Evolutionary conservation across 169 alveolate species (phyloP).

Genomic region (Fabrea salina): DNA sequence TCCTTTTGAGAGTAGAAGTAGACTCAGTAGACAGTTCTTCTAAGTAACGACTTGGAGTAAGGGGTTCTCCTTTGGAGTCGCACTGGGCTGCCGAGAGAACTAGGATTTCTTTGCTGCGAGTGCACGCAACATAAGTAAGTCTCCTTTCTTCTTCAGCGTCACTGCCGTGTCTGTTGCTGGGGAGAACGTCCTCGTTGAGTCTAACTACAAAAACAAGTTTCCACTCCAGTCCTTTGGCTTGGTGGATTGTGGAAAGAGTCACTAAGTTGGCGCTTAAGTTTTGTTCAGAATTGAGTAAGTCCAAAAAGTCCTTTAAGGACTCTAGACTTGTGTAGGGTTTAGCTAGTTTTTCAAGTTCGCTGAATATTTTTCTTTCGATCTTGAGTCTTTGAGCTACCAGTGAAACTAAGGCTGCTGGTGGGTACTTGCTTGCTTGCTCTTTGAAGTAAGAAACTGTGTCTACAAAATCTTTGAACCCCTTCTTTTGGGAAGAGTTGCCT

Average conservation of each 20-base stretch:
- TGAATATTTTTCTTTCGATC: background rate
- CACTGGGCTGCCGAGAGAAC: background rate
- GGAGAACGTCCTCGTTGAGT: conserved; percentile 63
- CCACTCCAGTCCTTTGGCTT: conserved; percentile 84
- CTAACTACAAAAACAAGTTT: conserved; percentile 72
- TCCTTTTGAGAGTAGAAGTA: too few relatives aligned
- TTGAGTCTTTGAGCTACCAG: background rate
- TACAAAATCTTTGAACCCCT: conserved; percentile 20
- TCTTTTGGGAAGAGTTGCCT: conserved; percentile 20
- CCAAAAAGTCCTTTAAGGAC: background rate
- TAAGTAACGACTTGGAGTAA: background rate
- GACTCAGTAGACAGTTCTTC: background rate
- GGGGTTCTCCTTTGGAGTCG: background rate
- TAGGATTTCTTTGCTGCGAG: conserved; percentile 68
- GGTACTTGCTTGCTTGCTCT: background rate
- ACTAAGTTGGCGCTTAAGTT: conserved; percentile 51
- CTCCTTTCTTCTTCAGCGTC: conserved; percentile 79
- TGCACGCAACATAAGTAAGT: conserved; percentile 77
- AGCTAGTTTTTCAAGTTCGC: background rate
- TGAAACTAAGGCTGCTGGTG: background rate
- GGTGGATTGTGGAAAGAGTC: conserved; percentile 75
- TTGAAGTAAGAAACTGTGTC: background rate
- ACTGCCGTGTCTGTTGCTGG: conserved; percentile 35
- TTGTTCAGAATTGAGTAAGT: conserved; percentile 40
- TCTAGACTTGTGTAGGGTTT: background rate